Evolutionary conservation across 441 rosid species (phyloP).

Genomic region (Syzygium malaccense): DNA sequence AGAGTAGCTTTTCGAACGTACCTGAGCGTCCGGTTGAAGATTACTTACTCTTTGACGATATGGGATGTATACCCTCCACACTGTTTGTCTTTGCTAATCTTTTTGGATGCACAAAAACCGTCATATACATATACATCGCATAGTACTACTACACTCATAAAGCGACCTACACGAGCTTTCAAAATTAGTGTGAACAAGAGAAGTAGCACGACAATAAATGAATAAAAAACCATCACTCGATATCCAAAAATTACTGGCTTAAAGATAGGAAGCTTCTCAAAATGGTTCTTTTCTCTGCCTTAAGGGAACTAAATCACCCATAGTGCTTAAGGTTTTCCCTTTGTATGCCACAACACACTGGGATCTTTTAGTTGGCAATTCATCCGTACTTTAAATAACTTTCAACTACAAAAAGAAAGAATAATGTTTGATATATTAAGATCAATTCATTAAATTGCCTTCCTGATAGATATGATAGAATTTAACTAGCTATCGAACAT

Average conservation of each 20-base stretch:
- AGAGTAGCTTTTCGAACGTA: not conserved
- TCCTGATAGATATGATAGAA: not conserved
- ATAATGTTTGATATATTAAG: not conserved
- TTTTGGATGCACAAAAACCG: not conserved
- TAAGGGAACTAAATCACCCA: not conserved
- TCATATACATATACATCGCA: not conserved
- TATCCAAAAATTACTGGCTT: not conserved
- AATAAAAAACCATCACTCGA: not conserved
- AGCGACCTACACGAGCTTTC: no score
- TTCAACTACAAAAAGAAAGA: not conserved
- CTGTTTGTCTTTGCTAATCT: not conserved
- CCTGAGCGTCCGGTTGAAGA: fast-evolving
- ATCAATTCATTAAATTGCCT: not conserved
- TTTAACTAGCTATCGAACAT: not conserved
- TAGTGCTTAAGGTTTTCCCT: not conserved
- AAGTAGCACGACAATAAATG: not conserved
- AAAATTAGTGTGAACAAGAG: not conserved
- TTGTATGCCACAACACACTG: not conserved
- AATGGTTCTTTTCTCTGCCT: not conserved
- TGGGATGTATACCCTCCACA: fast-evolving
- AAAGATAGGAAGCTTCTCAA: not conserved
- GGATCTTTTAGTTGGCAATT: not conserved
- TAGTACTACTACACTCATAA: not conserved
- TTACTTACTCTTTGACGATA: not conserved
- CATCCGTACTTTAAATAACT: not conserved